Evolutionary conservation across 1,284 basidiomycete genomes (phyloP), one percentile per base, ranked within the genome.

Genomic region (Ceratobasidium sp.): DNA sequence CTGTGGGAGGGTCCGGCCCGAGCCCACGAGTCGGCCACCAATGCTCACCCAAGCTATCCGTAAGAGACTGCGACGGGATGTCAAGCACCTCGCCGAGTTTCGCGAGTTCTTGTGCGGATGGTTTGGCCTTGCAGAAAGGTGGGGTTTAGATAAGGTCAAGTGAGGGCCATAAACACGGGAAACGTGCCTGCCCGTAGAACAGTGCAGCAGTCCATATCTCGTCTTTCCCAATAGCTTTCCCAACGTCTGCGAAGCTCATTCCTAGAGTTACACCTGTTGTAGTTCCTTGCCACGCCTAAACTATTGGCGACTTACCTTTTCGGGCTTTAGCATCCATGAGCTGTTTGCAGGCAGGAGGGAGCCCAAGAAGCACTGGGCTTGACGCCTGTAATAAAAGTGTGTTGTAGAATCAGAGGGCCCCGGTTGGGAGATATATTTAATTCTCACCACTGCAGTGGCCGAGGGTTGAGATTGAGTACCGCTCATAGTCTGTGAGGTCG

Each of bases 171-270:
- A 43, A 43, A 43, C 16, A 43, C 2, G 11, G 16, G 41, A 43
- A 19, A 78, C 84, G 37, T 76, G 90, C 91, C 84, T 95, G 93
- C 8, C 92, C 94, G 78, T 94, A 95, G 83, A 96, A 94, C 51
- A 92, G 87, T 0, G 93, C 88, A 0, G 94, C 94, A n/a, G 94
- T 87, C 92, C 92, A 96, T 48, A 95, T 87, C 81, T 96, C 94
- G 78, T 93, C 91, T 79, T 87, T 89, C n/a, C 86, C 88, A 75
- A 95, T 86, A 14, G 84, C 84, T 75, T 90, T 84, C 4, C 87
- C 92, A 77, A 95, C 89, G 62, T 88, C 83, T 62, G 89, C 91
- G 77, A 95, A 95, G 14, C 90, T 90, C 76, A 92, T 79, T 6
- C 72, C 69, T 72, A 24, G 24, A 22, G 4, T 9, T 22, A 9